phyloP scores from a whole-genome alignment of 2,329 filamentous ascomycete species.

The Aspergillus sp. region DNA sequence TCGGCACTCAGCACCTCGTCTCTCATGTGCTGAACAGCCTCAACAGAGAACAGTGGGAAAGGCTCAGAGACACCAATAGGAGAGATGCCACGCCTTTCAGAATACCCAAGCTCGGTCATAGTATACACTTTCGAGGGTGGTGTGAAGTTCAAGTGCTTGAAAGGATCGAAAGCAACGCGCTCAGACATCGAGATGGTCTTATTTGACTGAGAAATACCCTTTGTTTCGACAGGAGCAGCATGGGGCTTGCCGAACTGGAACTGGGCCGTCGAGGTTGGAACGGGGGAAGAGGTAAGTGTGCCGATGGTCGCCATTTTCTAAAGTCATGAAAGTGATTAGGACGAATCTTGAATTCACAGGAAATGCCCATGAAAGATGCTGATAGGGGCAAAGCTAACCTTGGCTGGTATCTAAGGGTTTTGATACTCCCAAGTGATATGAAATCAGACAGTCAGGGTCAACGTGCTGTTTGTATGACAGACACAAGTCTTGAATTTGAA shows the following conservation, averaged over 20 bases:
- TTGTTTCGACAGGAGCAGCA: slow-evolving; percentile 14
- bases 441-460: too few species aligned
- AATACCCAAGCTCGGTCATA: slow-evolving; percentile 59
- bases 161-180: slow-evolving; percentile 46
- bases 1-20: slow-evolving; percentile 56
- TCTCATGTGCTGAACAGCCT: slow-evolving; percentile 59
- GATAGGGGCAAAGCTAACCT: too few species aligned
- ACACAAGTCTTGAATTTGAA: too few species aligned
- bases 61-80: slow-evolving; percentile 61
- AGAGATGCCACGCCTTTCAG: slow-evolving; percentile 55
- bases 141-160: slow-evolving; percentile 52
- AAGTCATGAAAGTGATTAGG: not conserved
- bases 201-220: slow-evolving; percentile 26
- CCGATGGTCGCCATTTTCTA: slow-evolving; percentile 13
- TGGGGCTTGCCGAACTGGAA: slow-evolving; percentile 17
- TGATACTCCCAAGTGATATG: too few species aligned
- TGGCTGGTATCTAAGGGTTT: too few species aligned
- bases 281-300: slow-evolving; percentile 17
- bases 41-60: slow-evolving; percentile 58
- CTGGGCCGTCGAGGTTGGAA: slow-evolving; percentile 11
- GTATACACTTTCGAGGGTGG: slow-evolving; percentile 49
- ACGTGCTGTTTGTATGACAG: too few species aligned
- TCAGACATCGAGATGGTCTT: slow-evolving; percentile 8
- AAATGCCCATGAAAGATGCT: not conserved
- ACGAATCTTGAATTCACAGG: slow-evolving; percentile 1